These are phyloP conservation scores for Penicillium coprophilum DNA, from an alignment of 495 filamentous ascomycete species.

Conservation along the genomic window DNA sequence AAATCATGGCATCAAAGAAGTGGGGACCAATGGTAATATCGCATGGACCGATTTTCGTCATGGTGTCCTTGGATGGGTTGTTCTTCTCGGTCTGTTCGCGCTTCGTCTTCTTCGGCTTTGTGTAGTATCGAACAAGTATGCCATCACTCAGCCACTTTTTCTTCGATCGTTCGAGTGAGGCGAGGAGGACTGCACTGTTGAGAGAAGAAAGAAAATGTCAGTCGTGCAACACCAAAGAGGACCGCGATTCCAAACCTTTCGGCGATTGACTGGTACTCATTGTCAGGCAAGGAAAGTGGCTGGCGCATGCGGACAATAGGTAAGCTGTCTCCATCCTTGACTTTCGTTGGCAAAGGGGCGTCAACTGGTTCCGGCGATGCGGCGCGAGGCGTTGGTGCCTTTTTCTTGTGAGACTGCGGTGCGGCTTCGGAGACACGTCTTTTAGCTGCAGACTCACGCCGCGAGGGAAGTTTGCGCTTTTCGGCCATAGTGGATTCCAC, in stretches of 20 bases:
- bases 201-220: conserved; percentile 11
- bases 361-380: conserved; percentile 42
- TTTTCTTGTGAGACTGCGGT: conserved; percentile 38
- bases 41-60: conserved; percentile 78
- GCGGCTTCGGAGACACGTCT: conserved; percentile 47
- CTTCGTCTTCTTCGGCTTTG: conserved; percentile 82
- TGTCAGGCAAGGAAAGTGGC: conserved; percentile 56
- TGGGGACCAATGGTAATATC: conserved; percentile 88
- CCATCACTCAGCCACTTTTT: conserved; percentile 86
- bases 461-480: conserved; percentile 46
- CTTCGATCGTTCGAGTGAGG: conserved; percentile 80
- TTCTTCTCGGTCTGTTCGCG: conserved; percentile 66
- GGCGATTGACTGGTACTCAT: conserved; percentile 76
- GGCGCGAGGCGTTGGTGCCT: conserved; percentile 39
- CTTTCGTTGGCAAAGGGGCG: conserved; percentile 61
- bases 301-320: conserved; percentile 74
- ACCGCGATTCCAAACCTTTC: conserved; percentile 62
- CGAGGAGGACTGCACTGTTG: conserved; percentile 74
- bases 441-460: conserved; percentile 49
- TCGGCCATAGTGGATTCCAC: conserved; percentile 38
- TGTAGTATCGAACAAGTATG: conserved; percentile 91
- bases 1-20: conserved; percentile 83
- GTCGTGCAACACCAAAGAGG: conserved; percentile 9
- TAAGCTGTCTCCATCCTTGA: conserved; percentile 65
- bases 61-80: conserved; percentile 83